Evolutionary conservation across 768 basidiomycete species (phyloP).

Genomic region (Sarcodon sp.): DNA sequence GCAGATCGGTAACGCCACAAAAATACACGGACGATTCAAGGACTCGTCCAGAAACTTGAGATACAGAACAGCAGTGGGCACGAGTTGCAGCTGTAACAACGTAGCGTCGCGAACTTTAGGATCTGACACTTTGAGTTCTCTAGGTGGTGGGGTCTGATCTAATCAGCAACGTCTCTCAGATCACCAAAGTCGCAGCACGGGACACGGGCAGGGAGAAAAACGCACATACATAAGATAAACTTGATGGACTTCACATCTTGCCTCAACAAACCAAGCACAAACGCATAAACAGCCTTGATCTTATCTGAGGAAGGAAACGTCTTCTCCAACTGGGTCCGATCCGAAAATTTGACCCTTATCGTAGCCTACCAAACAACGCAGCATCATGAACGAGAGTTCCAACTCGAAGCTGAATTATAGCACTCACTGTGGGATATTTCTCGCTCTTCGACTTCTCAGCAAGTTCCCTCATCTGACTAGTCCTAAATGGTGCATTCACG

Average conservation of each 20-base stretch:
- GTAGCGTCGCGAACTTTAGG: constrained; percentile 53
- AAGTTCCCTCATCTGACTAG: constrained; percentile 51
- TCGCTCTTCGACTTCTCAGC: constrained; percentile 44
- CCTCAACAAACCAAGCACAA: constrained; percentile 57
- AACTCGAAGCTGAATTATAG: neutral
- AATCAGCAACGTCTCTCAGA: neutral
- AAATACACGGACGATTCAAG: constrained; percentile 43
- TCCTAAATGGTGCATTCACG: constrained; percentile 56
- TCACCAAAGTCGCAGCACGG: neutral
- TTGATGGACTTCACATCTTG: constrained; percentile 71
- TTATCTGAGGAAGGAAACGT: constrained; percentile 67
- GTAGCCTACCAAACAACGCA: constrained; percentile 38
- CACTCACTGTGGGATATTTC: constrained; percentile 60
- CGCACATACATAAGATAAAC: constrained; percentile 67
- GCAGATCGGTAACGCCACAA: neutral
- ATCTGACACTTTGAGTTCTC: constrained; percentile 77
- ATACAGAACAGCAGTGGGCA: constrained; percentile 70
- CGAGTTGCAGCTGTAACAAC: constrained; percentile 57
- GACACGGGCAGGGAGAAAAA: neutral
- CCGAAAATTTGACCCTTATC: constrained; percentile 71
- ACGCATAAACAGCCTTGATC: constrained; percentile 75
- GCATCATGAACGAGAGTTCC: neutral
- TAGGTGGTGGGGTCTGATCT: constrained; percentile 78
- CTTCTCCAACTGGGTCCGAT: constrained; percentile 73
- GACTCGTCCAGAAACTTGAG: constrained; percentile 63